Percentiles rank a stretch among this genome's conserved stretches.
phyloP scores from a whole-genome alignment of 2,329 filamentous ascomycete genomes.

The Cladosporium phlei region DNA sequence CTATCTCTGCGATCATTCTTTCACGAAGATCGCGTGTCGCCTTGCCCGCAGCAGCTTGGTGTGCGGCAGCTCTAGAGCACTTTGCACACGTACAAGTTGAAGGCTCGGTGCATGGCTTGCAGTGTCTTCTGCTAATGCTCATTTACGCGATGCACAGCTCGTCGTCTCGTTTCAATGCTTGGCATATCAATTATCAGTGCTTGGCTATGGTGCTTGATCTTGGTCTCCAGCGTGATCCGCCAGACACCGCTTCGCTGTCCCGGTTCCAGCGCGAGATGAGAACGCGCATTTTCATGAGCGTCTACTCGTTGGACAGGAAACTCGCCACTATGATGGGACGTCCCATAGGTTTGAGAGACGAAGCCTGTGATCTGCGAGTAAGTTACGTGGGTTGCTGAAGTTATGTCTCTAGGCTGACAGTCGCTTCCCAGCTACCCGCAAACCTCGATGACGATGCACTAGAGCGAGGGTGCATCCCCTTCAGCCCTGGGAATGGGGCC shows the following conservation, averaged over 20 bases:
- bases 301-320: neutral
- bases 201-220: conserved; percentile 4
- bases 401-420: neutral
- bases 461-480: neutral
- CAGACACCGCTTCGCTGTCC: neutral
- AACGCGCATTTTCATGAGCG: neutral
- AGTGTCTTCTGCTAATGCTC: neutral
- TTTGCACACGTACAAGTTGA: neutral
- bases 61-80: neutral
- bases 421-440: neutral
- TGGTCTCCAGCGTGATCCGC: neutral
- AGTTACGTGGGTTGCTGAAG: neutral
- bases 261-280: neutral
- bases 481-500: neutral
- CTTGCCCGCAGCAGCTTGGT: neutral
- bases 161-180: conserved; percentile 1
- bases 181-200: neutral
- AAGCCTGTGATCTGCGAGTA: conserved; percentile 3
- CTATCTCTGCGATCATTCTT: neutral
- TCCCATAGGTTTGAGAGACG: neutral
- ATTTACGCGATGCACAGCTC: conserved; percentile 1
- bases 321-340: conserved; percentile 1
- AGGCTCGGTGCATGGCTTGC: neutral
- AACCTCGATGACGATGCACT: neutral
- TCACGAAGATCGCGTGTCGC: neutral